phyloP scores from a whole-genome alignment of 2,329 filamentous ascomycete species.

The Fusarium aywerte region DNA sequence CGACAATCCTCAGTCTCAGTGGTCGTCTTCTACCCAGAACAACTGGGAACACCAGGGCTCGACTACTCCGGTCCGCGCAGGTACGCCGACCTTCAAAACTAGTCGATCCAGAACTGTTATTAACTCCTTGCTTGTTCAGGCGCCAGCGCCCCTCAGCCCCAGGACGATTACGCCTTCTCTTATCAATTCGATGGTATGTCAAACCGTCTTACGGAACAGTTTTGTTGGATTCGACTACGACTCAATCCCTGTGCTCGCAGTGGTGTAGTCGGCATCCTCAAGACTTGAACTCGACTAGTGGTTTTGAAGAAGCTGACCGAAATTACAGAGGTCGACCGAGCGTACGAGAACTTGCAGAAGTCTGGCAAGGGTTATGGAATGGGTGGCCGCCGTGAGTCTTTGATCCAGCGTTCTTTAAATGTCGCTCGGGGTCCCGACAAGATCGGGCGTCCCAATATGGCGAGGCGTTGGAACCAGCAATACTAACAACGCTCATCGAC shows the following conservation, averaged over 20 bases:
- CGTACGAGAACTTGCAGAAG: constrained; percentile 94
- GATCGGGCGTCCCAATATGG: constrained; percentile 31
- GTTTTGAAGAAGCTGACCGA: constrained; percentile 30
- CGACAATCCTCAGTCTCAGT: constrained; percentile 57
- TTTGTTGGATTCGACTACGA: background rate
- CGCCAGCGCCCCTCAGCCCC: constrained; percentile 77
- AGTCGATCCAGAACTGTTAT: background rate
- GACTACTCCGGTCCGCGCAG: constrained; percentile 55
- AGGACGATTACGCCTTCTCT: constrained; percentile 84
- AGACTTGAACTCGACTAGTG: background rate
- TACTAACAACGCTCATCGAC: constrained; percentile 45
- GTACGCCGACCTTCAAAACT: constrained; percentile 42
- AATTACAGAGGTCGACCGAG: constrained; percentile 87
- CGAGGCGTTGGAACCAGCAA: constrained; percentile 20
- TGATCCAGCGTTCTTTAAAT: constrained; percentile 34
- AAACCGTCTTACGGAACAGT: background rate
- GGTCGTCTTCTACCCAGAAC: constrained; percentile 52
- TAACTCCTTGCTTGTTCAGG: constrained; percentile 60
- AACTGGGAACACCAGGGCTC: constrained; percentile 60
- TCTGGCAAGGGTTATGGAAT: constrained; percentile 90
- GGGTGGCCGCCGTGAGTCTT: constrained; percentile 83
- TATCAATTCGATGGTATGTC: constrained; percentile 90
- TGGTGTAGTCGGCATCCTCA: background rate
- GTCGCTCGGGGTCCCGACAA: constrained; percentile 26
- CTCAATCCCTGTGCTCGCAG: background rate